These are phyloP conservation scores for Cardamine resedifolia DNA, from an alignment of 345 rosid genomes.

Conservation along the genomic window DNA sequence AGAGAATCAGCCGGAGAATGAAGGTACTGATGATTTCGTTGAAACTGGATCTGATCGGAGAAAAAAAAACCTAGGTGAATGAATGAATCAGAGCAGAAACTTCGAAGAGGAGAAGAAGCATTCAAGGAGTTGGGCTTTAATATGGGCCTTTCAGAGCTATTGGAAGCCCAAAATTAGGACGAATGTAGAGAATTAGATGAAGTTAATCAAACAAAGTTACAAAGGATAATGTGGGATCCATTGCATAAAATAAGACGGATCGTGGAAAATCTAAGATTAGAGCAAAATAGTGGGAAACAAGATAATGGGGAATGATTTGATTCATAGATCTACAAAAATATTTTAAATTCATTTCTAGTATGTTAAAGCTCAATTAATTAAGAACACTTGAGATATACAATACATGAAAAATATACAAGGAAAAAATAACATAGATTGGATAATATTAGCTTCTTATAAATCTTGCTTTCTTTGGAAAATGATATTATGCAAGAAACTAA, in stretches of 20 bases:
- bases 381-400: neutral
- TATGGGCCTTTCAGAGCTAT: neutral
- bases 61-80: neutral
- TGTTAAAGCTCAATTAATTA: neutral
- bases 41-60: conserved; percentile 22
- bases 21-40: neutral
- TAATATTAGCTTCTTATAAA: neutral
- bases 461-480: neutral
- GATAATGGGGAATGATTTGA: neutral
- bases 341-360: neutral
- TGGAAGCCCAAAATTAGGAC: neutral
- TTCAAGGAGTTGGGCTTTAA: neutral
- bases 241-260: neutral
- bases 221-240: neutral
- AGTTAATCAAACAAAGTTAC: no score
- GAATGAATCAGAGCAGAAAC: neutral
- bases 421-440: neutral
- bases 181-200: neutral
- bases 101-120: neutral
- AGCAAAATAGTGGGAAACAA: neutral
- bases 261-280: neutral
- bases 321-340: neutral
- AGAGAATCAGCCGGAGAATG: neutral
- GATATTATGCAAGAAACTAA: neutral
- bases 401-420: neutral